phyloP scores from a whole-genome alignment of 2,329 filamentous ascomycete genomes.

The Phialemonium atrogriseum region DNA sequence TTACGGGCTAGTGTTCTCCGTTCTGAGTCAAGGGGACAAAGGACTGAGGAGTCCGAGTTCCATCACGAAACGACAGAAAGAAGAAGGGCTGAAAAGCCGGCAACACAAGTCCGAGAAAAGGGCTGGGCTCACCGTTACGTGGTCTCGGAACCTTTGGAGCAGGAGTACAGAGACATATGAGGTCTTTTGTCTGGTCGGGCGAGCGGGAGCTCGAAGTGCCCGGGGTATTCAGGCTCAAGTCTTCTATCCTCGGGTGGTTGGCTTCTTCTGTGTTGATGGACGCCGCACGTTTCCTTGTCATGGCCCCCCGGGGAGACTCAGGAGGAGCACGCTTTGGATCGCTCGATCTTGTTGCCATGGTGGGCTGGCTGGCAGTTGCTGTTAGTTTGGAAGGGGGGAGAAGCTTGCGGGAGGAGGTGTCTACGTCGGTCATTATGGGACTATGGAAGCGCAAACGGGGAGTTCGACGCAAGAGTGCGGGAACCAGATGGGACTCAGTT shows the following conservation, averaged over 20 bases:
- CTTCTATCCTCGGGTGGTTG: slow-evolving; percentile 26
- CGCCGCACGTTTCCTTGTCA: slow-evolving; percentile 33
- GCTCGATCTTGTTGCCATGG: slow-evolving; percentile 7
- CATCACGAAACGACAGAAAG: slow-evolving; percentile 1
- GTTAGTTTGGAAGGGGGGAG: too few relatives aligned
- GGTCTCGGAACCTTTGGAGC: slow-evolving; percentile 50
- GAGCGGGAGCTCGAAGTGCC: slow-evolving; percentile 11
- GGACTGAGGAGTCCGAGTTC: slow-evolving; percentile 5
- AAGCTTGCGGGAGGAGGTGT: slow-evolving; percentile 7
- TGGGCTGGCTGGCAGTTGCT: too few relatives aligned
- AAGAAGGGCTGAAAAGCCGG: background rate
- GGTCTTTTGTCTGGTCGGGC: slow-evolving; percentile 18
- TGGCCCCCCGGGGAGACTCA: slow-evolving; percentile 11
- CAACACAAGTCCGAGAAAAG: slow-evolving; percentile 3
- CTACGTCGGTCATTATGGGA: slow-evolving; percentile 12
- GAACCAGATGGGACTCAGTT: slow-evolving; percentile 1
- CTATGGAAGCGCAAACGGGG: slow-evolving; percentile 1
- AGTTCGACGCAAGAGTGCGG: background rate
- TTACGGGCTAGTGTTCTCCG: slow-evolving; percentile 1
- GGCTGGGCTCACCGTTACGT: slow-evolving; percentile 45
- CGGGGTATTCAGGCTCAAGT: slow-evolving; percentile 26
- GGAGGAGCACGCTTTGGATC: slow-evolving; percentile 3
- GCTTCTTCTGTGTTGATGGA: slow-evolving; percentile 36
- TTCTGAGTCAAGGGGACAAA: slow-evolving; percentile 9
- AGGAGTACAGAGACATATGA: slow-evolving; percentile 48